Evolutionary conservation across 2,329 filamentous ascomycete genomes (phyloP), one percentile per base, ranked within the genome.

Genomic region (Fusarium compactum): DNA sequence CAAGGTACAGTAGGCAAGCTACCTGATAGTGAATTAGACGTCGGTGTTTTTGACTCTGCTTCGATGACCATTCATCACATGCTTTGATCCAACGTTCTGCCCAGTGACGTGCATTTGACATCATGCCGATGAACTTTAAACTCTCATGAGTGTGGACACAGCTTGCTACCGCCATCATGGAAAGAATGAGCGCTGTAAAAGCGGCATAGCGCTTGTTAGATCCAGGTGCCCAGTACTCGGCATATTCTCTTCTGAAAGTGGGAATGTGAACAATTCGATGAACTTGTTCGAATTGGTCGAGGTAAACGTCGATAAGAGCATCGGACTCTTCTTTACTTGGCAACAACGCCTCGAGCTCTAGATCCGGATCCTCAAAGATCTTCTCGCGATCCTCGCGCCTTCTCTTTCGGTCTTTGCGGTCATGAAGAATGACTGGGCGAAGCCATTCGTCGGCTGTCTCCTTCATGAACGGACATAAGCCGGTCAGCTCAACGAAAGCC

Each of bases 381-480:
- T 79, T 81, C 64, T 89, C 86, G 12, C 86, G 83, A 40, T 87
- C 85, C 69, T 85, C 81, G 65, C 84, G 83, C 50, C 86, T 82
- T 71, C 85, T 84, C 73, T 82, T 82, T 52, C 87, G 84, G 71
- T 89, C 86, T 78, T 89, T 89, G 69, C 82, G 81, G 44, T 84
- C 80, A 67, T 87, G 85, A 27, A 88, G 82, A 40, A 87, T 86
- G 46, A 89, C 83, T 10, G 87, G 87, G 54, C 85, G 83, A 58
- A 90, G 82, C 86, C 87, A 89, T 75, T 89, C 86, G 56, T 89
- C 86, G 12, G 87, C 86, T 1, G 87, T 89, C 78, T 89, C 87
- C 69, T 85, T 86, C 87, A 90, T 89, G 62, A 89, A 89, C 16
- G 86, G 85, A 47, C 83, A 86, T 47, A 90, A 81, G 4, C 87